Percentiles rank a stretch among this genome's conserved stretches.
phyloP scores from a whole-genome alignment of 2,329 filamentous ascomycete genomes.

The Pestalotiopsis sp. region DNA sequence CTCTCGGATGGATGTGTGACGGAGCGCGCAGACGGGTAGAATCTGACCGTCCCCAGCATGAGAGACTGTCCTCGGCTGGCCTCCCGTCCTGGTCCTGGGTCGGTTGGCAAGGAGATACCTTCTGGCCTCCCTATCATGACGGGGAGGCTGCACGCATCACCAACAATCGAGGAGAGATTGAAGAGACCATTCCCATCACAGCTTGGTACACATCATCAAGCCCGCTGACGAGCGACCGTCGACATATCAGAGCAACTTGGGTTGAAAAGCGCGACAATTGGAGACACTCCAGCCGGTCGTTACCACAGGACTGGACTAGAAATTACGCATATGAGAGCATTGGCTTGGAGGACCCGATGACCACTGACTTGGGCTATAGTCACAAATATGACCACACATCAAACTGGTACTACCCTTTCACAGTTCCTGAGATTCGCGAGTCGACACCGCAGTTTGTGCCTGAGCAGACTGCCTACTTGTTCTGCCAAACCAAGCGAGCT shows the following conservation, averaged over 20 bases:
- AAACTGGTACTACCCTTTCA: background rate
- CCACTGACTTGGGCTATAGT: no score
- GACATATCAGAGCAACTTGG: background rate
- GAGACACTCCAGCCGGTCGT: background rate
- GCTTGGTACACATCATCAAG: background rate
- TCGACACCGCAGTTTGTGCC: background rate
- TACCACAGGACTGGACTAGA: background rate
- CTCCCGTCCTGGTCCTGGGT: constrained; percentile 10
- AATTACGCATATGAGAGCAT: no score
- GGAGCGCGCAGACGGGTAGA: background rate
- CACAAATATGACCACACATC: no score
- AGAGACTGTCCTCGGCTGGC: background rate
- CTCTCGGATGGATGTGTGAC: background rate
- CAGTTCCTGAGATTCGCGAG: background rate
- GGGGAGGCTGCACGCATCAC: background rate
- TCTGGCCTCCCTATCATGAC: background rate
- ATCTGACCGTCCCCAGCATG: background rate
- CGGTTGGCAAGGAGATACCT: background rate
- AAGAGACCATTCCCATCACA: constrained; percentile 5
- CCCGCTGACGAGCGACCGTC: background rate
- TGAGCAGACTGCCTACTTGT: no score
- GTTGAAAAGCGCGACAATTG: background rate
- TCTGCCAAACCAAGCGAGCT: no score
- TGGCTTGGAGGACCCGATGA: no score
- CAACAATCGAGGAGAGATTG: background rate